Base-by-base conservation (phyloP, 1,139 yeast species). In the Pichia sp. region DNA sequence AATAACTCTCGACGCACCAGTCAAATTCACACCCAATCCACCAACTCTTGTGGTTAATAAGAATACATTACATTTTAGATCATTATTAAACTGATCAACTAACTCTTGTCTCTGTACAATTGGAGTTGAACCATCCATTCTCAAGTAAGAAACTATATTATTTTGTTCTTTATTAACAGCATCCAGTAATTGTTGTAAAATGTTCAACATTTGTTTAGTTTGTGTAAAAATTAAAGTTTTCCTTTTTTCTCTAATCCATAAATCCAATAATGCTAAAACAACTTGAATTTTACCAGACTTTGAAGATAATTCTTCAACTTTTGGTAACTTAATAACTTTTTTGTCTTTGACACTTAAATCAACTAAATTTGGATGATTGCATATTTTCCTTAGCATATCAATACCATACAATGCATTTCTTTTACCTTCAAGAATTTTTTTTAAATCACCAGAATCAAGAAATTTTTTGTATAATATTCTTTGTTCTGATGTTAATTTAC, bases 51-150 rank as follows among this genome's bases (percentile, higher is more conserved):
- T 93, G 0, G 99, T 93, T 45, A 93, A 72, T 33, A 93, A 69
- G 65, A 93, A 95, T 1, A 93, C 79, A 50, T 77, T 72, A 55
- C 80, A 78, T 22, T 71, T 66, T 0, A 77, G 70, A 57, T 84
- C 82, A 14, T 71, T 74, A 64, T 93, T 93, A 68, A 90, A 93
- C 14, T 73, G 63, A 65, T 91, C 97, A 27, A 93, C 97, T 54
- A 93, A 73, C 25, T 68, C 69, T 64, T 93, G 99, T 29, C 99
- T 71, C 41, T 72, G 76, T 0, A 80, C 77, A 52, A 93, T 90
- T 0, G 89, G 84, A 0, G 99, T 93, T 0, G 91, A 74, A 0
- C 99, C 99, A 67, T 95, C 98, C 99, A 93, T 93, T 56, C 97
- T 73, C 60, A 91, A 69, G 65, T 78, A 90, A 11, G 69, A 73